Conservation (phyloP, 768 basidiomycete species). For the Boletus rubroflammeus region DNA sequence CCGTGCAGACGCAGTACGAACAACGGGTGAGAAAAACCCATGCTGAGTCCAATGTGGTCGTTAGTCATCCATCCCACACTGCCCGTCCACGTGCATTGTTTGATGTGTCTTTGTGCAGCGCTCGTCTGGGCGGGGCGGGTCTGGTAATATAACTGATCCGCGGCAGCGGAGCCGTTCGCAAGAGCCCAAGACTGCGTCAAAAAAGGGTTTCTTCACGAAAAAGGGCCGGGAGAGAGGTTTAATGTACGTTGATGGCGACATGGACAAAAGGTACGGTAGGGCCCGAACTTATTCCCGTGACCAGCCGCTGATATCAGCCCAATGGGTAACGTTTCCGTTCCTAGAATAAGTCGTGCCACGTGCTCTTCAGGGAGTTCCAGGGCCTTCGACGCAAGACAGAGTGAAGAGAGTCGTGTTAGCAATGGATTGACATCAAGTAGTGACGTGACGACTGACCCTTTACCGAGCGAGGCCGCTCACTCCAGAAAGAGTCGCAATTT, state of each 20-base stretch:
- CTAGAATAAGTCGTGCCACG: constrained; percentile 13
- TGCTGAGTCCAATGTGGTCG: constrained; percentile 15
- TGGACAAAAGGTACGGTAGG: constrained; percentile 8
- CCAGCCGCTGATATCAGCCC: neutral
- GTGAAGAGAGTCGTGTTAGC: neutral
- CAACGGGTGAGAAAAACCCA: constrained; percentile 9
- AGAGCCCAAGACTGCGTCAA: neutral
- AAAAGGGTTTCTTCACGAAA: constrained; percentile 7
- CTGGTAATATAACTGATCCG: constrained; percentile 22
- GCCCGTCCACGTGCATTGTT: neutral
- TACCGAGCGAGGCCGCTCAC: neutral
- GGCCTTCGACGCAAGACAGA: neutral
- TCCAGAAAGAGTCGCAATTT: neutral
- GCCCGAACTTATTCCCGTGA: neutral
- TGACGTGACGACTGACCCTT: constrained; percentile 1
- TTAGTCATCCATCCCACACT: constrained; percentile 7
- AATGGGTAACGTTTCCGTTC: neutral
- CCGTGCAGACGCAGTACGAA: constrained; percentile 15
- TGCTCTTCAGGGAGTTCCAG: constrained; percentile 13
- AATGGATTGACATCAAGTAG: neutral
- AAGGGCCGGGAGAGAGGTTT: constrained; percentile 11
- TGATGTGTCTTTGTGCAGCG: constrained; percentile 7
- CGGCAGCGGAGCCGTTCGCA: constrained; percentile 10
- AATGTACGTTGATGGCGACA: neutral
- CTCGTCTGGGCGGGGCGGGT: constrained; percentile 28